phyloP scores from a whole-genome alignment of 2,329 filamentous ascomycete genomes.

The Fusarium sp. region DNA sequence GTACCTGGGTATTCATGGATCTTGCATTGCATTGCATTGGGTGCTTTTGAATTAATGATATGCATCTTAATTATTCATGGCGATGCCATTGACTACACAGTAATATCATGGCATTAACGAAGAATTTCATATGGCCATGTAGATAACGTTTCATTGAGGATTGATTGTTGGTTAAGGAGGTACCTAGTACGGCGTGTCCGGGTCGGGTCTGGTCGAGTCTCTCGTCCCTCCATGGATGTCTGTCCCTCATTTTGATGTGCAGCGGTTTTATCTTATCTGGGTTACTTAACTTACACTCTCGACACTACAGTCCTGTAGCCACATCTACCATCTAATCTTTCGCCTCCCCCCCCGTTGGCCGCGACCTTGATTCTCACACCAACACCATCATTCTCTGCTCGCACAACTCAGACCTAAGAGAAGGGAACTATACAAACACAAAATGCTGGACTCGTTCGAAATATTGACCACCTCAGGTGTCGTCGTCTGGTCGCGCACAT shows the following conservation, averaged over 20 bases:
- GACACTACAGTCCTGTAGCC: conserved; percentile 35
- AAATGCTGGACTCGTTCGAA: conserved; percentile 96
- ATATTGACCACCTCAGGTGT: conserved; percentile 96
- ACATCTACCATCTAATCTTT: conserved; percentile 38
- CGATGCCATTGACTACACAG: neutral
- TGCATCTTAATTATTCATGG: neutral
- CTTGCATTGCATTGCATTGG: neutral
- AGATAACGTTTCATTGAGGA: neutral
- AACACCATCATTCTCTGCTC: conserved; percentile 18
- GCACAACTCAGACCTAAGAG: neutral
- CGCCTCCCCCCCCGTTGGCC: conserved; percentile 26
- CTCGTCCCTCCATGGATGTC: neutral
- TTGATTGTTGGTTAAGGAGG: conserved; percentile 2
- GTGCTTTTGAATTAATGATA: neutral
- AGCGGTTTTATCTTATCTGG: conserved; percentile 32
- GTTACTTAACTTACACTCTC: conserved; percentile 3
- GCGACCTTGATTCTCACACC: conserved; percentile 23
- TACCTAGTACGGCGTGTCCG: conserved; percentile 38
- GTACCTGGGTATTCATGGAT: neutral
- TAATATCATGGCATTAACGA: neutral
- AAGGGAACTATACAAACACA: conserved; percentile 40
- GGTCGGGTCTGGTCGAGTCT: conserved; percentile 17
- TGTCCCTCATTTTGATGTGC: conserved; percentile 27
- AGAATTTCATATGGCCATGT: neutral
- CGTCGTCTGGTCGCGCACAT: conserved; percentile 94